Base-by-base conservation (phyloP, 1,139 yeast genomes). In the Debaryomyces psychrophilus region DNA sequence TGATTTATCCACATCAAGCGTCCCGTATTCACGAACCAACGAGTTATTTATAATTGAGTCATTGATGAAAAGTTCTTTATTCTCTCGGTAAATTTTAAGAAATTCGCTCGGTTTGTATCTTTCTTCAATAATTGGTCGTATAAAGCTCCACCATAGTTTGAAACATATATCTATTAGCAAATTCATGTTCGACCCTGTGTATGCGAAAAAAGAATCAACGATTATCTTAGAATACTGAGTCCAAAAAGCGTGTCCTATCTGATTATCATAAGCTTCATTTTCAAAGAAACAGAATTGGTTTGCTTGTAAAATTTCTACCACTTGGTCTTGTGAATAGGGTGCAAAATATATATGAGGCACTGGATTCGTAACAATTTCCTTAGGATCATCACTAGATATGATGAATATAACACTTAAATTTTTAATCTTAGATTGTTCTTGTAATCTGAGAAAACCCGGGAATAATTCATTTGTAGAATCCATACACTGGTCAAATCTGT, bases 401-500 rank as follows among this genome's bases (percentile, higher is more conserved):
- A 75, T 62, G 43, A 69, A 66, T 3, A 75, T 52, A 2, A 71
- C 57, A 6, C 60, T 54, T 7, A 74, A 43, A 51, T 72, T 73
- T 12, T 57, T 53, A 23, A 73, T 54, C 7, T 50, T 49, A 1
- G 71, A 60, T 43, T 64, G 63, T 53, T 83, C 88, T 26, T 70
- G 69, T 31, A 82, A 53, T 40, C 80, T 65, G 1, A 75, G 56
- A 53, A 83, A 77, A 8, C 79, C 71, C n/a, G 71, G 62, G 47
- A 74, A 68, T 8, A 83, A 51, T 8, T 73, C 79, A 11, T 69
- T 65, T 0, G 75, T 65, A 20, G 72, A 68, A 33, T 81, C 88
- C 55, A 75, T 73, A 37, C 83, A 69, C 49, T 73, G 75, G 56
- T 83, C 88, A 28, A 81, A 69, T 8, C 83, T 62, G 53, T 83